Base-by-base conservation (phyloP, 148 eudicot species). In the Agrostemma githago region DNA sequence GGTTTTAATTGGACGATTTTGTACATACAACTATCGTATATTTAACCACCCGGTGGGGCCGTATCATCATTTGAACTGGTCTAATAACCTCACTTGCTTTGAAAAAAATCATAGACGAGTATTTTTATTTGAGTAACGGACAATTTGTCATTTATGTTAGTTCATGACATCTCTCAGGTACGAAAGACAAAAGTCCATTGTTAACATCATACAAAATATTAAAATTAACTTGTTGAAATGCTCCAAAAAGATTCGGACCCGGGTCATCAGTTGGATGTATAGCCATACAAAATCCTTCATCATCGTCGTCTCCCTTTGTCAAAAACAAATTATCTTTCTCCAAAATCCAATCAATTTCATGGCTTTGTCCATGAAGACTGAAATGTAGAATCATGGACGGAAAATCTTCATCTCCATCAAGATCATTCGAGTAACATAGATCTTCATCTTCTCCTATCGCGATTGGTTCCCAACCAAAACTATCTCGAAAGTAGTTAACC, bases 191-290 rank as follows among this genome's bases (percentile, higher is more conserved):
- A 21, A 62, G 43, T n/a, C 20, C 12, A 0, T 73, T 21, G 8
- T 12, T 42, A 42, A 62, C 68, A 43, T 61, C 68, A 62, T 61
- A 44, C 14, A 73, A 48, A 39, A 73, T 17, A 53, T 37, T 61
- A 43, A 73, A 73, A 73, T 73, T 73, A 14, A 56, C 68, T 19
- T 73, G 76, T 73, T 73, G 76, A 73, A 61, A 73, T 21, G 76
- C 76, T 43, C 76, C 76, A 4, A 61, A 62, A n/a, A 73, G 17
- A 21, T 54, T 61, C 19, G 76, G 76, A 20, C 76, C 76, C 1
- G 76, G 76, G 21, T 63, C 76, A 62, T 62, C 37, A 34, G 10
- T 21, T 0, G 19, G 5, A 8, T 17, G 12, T 12, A 74, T 8
- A 57, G 54, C 65, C 76, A 63, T 10, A 16, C 76, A 74, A 74